Conservation (phyloP, 2,329 filamentous ascomycete genomes). For the Fusarium fracticaudum region DNA sequence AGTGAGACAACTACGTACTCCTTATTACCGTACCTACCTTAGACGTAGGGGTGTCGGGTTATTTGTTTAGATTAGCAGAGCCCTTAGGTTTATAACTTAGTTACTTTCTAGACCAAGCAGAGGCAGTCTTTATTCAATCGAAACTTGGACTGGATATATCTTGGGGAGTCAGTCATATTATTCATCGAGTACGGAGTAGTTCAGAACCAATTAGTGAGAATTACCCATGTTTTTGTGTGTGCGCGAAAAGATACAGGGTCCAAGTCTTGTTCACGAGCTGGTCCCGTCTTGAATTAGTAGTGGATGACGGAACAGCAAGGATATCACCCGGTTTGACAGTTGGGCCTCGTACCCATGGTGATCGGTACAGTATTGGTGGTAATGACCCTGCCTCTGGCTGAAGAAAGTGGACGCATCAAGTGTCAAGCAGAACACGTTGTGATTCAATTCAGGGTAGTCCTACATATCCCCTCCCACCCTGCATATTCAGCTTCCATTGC, state of each 20-base stretch:
- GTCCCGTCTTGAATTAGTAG: slow-evolving; percentile 28
- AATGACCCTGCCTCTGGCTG: not conserved
- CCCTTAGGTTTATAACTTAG: not conserved
- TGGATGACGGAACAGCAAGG: slow-evolving; percentile 33
- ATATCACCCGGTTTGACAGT: slow-evolving; percentile 32
- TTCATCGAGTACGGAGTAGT: not conserved
- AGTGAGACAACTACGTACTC: not conserved
- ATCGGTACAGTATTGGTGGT: not conserved
- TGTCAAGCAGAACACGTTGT: slow-evolving; percentile 16
- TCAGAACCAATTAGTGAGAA: slow-evolving; percentile 8
- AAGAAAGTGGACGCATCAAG: not conserved
- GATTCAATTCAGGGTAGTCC: slow-evolving; percentile 16
- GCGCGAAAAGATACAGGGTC: slow-evolving; percentile 32
- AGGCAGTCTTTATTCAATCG: not conserved
- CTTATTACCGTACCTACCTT: not conserved
- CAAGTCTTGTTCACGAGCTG: slow-evolving; percentile 36
- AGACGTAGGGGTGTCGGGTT: not conserved
- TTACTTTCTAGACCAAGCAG: not conserved
- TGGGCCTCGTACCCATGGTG: not conserved
- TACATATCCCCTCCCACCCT: not conserved
- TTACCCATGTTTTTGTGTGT: slow-evolving; percentile 15
- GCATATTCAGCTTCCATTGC: slow-evolving; percentile 21
- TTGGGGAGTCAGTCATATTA: not conserved
- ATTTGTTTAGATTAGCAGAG: not conserved
- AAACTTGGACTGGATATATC: not conserved